A percentile compares a stretch with the other conserved stretches of the same genome.
phyloP scores from a whole-genome alignment of 1,139 yeast genomes.

The Taphrina deformans region DNA sequence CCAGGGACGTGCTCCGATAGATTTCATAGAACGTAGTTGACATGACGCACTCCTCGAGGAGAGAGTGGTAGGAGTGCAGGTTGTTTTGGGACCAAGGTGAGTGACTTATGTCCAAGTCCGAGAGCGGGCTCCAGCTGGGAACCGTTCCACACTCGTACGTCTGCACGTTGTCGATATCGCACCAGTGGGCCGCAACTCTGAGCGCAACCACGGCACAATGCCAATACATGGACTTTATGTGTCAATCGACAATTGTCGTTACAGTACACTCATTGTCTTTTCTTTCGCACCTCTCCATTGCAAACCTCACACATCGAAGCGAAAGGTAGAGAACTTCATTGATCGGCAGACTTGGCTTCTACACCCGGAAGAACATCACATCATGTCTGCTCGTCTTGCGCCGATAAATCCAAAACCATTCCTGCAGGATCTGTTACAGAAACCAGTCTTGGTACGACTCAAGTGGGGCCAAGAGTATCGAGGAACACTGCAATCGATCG shows the following conservation, averaged over 20 bases:
- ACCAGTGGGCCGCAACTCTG: not conserved
- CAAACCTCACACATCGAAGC: no score
- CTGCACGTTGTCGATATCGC: not conserved
- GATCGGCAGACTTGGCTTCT: no score
- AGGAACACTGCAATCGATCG: slow-evolving; percentile 78
- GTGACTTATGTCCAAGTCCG: not conserved
- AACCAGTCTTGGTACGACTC: slow-evolving; percentile 74
- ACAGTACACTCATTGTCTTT: no score
- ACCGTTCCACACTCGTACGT: not conserved
- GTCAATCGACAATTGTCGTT: no score
- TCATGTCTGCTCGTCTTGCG: slow-evolving; percentile 30
- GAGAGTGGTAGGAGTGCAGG: not conserved
- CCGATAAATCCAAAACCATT: slow-evolving; percentile 80
- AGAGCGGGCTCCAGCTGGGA: not conserved
- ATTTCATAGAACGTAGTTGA: slow-evolving; percentile 27
- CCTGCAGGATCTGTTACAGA: slow-evolving; percentile 68
- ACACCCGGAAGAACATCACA: not conserved
- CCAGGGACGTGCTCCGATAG: slow-evolving; percentile 24
- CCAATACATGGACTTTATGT: no score
- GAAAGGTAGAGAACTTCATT: no score
- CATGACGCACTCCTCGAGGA: slow-evolving; percentile 2
- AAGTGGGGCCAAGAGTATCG: slow-evolving; percentile 78
- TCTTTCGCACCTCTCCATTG: no score
- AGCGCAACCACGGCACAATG: no score
- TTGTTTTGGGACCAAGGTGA: not conserved